These are phyloP conservation scores for Aspergillus sp. DNA, from an alignment of 2,329 filamentous ascomycete species.

Conservation along the genomic window DNA sequence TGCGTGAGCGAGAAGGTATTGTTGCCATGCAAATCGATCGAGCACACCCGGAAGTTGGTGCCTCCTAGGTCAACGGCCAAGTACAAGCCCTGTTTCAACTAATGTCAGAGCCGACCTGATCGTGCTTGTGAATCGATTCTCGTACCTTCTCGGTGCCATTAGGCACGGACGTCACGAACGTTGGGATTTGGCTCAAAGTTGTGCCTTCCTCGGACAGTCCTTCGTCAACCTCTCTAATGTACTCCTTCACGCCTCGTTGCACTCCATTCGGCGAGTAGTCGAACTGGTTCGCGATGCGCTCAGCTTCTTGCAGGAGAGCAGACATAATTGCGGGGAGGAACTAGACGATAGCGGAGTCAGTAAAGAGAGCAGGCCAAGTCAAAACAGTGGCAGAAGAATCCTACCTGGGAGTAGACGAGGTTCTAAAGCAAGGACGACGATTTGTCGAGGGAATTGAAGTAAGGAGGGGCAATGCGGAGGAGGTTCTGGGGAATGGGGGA, in stretches of 20 bases:
- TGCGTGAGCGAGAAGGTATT: conserved; percentile 92
- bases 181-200: conserved; percentile 91
- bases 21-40: conserved; percentile 88
- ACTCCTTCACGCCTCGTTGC: conserved; percentile 78
- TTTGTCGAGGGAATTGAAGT: neutral
- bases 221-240: conserved; percentile 83
- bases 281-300: conserved; percentile 79
- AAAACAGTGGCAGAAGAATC: neutral
- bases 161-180: conserved; percentile 92
- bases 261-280: conserved; percentile 77
- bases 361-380: neutral
- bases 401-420: neutral
- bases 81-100: conserved; percentile 72
- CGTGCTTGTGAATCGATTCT: conserved; percentile 2
- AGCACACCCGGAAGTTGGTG: conserved; percentile 98
- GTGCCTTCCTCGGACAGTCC: conserved; percentile 76
- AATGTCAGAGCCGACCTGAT: conserved; percentile 15
- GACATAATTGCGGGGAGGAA: conserved; percentile 26
- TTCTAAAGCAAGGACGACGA: neutral
- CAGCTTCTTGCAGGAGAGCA: conserved; percentile 65
- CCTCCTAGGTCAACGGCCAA: conserved; percentile 96
- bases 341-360: neutral
- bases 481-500: neutral
- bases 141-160: conserved; percentile 94
- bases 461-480: conserved; percentile 11